Evolutionary conservation across 495 filamentous ascomycete genomes (phyloP).

Genomic region (Delitschia confertaspora): DNA sequence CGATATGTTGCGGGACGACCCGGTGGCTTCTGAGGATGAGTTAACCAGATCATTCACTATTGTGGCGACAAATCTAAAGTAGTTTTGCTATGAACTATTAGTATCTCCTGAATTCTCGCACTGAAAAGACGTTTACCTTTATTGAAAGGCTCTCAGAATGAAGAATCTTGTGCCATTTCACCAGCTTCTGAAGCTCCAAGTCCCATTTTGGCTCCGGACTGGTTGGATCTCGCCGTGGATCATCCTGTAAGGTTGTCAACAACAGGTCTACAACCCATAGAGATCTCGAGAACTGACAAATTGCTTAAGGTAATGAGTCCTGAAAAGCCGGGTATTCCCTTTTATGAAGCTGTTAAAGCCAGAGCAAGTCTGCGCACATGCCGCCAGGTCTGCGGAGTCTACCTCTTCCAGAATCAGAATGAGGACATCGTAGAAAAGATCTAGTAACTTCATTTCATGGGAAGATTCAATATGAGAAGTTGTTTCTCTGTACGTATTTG

Average conservation of each 20-base stretch:
- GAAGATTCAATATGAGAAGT: too few species aligned
- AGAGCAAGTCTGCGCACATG: conserved; percentile 42
- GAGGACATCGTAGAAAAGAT: conserved; percentile 45
- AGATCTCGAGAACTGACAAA: conserved; percentile 37
- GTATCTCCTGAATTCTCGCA: not conserved
- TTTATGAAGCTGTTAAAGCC: conserved; percentile 41
- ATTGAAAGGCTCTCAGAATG: conserved; percentile 32
- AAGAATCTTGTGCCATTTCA: conserved; percentile 41
- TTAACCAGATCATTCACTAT: conserved; percentile 25
- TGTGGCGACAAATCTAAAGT: conserved; percentile 21
- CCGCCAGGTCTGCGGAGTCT: conserved; percentile 44
- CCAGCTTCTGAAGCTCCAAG: conserved; percentile 40
- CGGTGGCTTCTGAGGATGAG: conserved; percentile 14
- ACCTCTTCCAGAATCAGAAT: conserved; percentile 47
- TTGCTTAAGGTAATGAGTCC: conserved; percentile 42
- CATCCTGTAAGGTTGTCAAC: conserved; percentile 33
- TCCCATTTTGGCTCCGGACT: conserved; percentile 42
- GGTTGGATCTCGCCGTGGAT: conserved; percentile 25
- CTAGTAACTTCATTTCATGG: conserved; percentile 29
- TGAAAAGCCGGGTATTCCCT: conserved; percentile 45
- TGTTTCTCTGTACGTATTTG: too few species aligned
- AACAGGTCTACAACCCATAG: not conserved
- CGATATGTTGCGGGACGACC: conserved; percentile 28
- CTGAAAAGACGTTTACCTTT: conserved; percentile 23
- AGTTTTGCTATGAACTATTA: conserved; percentile 14